A percentile compares a stretch with the other conserved stretches of the same genome.
These are phyloP conservation scores for Vaccinium vitisidaea DNA, from an alignment of 148 eudicot genomes.

Conservation along the genomic window DNA sequence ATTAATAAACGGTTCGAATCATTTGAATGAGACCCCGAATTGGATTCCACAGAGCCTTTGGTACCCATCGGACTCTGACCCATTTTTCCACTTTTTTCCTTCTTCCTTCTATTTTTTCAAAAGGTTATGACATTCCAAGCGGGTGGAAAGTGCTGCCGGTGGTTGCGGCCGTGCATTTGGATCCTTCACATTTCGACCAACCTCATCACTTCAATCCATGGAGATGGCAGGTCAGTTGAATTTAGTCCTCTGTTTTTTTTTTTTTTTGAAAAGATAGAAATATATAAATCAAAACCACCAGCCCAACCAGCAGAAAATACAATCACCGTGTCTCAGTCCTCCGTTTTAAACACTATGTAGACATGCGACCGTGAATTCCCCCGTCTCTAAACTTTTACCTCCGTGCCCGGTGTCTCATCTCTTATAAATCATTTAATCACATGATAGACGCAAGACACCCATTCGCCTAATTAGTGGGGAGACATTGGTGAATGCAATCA, in stretches of 20 bases:
- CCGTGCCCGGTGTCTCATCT: background rate
- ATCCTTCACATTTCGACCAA: constrained; percentile 69
- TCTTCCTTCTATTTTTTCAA: background rate
- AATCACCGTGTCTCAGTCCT: background rate
- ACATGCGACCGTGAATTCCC: background rate
- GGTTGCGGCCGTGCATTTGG: constrained; percentile 92
- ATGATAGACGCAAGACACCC: too few species aligned
- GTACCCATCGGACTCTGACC: constrained; percentile 12
- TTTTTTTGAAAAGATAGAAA: too few species aligned
- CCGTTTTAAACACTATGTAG: background rate
- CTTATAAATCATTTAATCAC: background rate
- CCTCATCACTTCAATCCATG: constrained; percentile 89
- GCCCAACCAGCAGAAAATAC: too few species aligned
- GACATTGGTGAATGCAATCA: too few species aligned
- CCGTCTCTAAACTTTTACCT: background rate
- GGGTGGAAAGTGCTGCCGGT: constrained; percentile 99
- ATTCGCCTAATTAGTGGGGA: too few species aligned
- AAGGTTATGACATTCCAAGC: constrained; percentile 97
- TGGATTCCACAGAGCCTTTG: too few species aligned
- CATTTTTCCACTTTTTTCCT: background rate
- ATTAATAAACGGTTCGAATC: too few species aligned
- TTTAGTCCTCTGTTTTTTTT: background rate
- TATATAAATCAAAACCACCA: too few species aligned
- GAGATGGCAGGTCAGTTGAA: constrained; percentile 82
- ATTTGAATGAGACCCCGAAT: too few species aligned